Evolutionary conservation across 1,284 basidiomycete genomes (phyloP).

Genomic region (Mycena citricolor): DNA sequence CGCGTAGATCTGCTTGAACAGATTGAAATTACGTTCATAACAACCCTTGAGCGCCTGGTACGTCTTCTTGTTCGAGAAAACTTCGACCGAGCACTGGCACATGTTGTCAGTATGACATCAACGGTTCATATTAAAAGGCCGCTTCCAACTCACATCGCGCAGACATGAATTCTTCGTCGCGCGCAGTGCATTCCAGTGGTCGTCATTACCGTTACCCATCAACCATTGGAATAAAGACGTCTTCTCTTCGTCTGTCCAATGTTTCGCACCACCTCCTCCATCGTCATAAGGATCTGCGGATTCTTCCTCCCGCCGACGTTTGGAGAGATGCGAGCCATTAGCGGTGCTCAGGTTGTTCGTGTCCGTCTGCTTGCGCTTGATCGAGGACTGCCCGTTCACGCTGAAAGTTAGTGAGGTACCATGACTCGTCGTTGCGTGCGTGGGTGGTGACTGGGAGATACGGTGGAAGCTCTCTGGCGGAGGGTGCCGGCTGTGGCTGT

Average conservation of each 20-base stretch:
- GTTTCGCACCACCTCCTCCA: constrained; percentile 61
- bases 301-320: constrained; percentile 54
- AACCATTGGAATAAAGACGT: constrained; percentile 71
- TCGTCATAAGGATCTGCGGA: constrained; percentile 49
- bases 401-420: constrained; percentile 37
- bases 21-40: constrained; percentile 76
- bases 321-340: constrained; percentile 38
- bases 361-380: constrained; percentile 58
- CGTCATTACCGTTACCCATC: constrained; percentile 65
- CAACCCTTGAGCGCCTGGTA: constrained; percentile 79
- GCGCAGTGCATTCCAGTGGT: constrained; percentile 70
- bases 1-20: constrained; percentile 75
- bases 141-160: constrained; percentile 53
- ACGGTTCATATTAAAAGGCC: background rate
- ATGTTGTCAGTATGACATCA: background rate
- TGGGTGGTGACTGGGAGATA: constrained; percentile 32
- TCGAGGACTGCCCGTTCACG: constrained; percentile 32
- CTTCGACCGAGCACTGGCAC: constrained; percentile 59
- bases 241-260: constrained; percentile 80
- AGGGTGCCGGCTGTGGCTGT: constrained; percentile 36
- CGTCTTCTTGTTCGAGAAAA: constrained; percentile 71
- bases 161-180: constrained; percentile 78
- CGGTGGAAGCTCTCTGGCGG: constrained; percentile 23
- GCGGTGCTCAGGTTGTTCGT: constrained; percentile 26
- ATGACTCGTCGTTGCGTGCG: constrained; percentile 25